Percentiles rank a stretch among this genome's conserved stretches.
These are phyloP conservation scores for Anthracocystis setariae DNA, from an alignment of 1,284 basidiomycete genomes.

Conservation along the genomic window DNA sequence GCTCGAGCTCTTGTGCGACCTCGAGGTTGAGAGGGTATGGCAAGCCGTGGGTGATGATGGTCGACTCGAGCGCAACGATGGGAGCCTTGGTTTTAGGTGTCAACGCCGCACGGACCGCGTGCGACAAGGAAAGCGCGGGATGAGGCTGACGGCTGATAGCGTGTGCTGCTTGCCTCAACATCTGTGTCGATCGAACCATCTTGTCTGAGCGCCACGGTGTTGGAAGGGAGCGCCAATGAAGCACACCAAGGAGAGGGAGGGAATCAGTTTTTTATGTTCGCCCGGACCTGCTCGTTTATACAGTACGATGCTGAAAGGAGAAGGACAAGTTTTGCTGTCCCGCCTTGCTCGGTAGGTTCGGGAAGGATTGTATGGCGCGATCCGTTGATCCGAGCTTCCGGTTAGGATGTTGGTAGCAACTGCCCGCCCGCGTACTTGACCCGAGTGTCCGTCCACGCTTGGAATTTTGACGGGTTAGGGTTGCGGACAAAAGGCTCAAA, in stretches of 20 bases:
- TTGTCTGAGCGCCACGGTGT: neutral
- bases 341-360: neutral
- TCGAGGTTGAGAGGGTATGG: conserved; percentile 78
- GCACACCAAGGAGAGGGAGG: neutral
- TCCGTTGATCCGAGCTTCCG: conserved; percentile 22
- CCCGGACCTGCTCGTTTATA: neutral
- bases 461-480: no score
- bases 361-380: neutral
- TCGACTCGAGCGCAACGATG: conserved; percentile 75
- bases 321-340: neutral
- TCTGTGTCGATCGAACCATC: conserved; percentile 36
- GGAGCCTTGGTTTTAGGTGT: conserved; percentile 51
- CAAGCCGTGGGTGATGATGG: conserved; percentile 86
- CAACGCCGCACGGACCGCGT: conserved; percentile 28
- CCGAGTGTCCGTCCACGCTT: neutral
- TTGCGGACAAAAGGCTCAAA: no score
- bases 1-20: conserved; percentile 79
- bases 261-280: neutral
- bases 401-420: neutral
- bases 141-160: conserved; percentile 30
- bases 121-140: conserved; percentile 22
- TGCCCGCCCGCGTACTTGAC: no score
- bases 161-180: conserved; percentile 36
- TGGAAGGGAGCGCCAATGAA: neutral
- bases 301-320: conserved; percentile 4